phyloP scores from a whole-genome alignment of 169 alveolate species.

The Theileria equi region DNA sequence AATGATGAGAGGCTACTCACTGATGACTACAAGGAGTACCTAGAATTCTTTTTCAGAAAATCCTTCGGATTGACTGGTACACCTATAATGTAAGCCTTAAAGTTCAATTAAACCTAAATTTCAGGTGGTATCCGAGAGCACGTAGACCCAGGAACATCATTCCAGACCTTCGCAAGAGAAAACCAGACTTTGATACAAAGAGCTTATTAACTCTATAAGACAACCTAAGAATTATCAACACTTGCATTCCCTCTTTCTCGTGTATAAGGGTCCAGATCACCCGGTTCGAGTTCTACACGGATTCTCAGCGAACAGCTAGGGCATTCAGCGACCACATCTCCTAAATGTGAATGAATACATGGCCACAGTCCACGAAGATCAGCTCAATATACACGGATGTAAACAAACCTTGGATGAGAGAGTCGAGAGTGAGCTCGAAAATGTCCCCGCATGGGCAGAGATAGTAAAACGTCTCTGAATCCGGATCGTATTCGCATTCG shows the following conservation, averaged over 20 bases:
- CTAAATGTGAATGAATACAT: not conserved
- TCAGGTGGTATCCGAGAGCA: slow-evolving; percentile 57
- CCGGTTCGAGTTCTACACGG: slow-evolving; percentile 29
- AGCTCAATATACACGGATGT: too few relatives aligned
- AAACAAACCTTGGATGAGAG: slow-evolving; percentile 38
- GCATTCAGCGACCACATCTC: slow-evolving; percentile 56
- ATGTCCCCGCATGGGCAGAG: slow-evolving; percentile 63
- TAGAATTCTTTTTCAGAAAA: slow-evolving; percentile 66
- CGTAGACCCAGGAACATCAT: slow-evolving; percentile 48
- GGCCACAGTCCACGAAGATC: not conserved
- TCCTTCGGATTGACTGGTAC: slow-evolving; percentile 66
- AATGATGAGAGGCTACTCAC: slow-evolving; percentile 65
- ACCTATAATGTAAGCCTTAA: slow-evolving; percentile 62
- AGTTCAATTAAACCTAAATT: not conserved
- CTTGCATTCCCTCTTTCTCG: not conserved
- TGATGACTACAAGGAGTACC: slow-evolving; percentile 70
- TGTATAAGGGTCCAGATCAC: slow-evolving; percentile 41
- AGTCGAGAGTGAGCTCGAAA: slow-evolving; percentile 37
- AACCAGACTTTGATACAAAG: not conserved
- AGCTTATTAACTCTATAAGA: not conserved
- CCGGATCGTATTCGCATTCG: slow-evolving; percentile 59
- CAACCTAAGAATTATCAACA: not conserved
- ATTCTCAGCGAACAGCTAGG: slow-evolving; percentile 63
- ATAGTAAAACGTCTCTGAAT: slow-evolving; percentile 34
- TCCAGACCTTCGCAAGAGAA: slow-evolving; percentile 19